Percentiles rank a stretch among this genome's conserved stretches.
phyloP scores from a whole-genome alignment of 2,329 filamentous ascomycete genomes.

The Ambrosiella xylebori region DNA sequence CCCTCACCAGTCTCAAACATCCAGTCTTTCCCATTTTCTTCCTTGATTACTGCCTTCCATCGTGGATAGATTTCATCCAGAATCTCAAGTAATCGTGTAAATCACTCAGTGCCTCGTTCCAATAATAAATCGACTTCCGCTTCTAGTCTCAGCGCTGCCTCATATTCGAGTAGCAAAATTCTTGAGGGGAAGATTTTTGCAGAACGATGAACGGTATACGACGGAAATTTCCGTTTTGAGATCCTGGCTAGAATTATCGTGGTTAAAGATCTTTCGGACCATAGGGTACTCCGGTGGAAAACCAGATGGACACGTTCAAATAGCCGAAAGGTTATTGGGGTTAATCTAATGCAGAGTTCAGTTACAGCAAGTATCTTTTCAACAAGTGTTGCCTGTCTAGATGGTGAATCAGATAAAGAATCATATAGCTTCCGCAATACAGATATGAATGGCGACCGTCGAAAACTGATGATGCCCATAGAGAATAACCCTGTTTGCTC shows the following conservation, averaged over 20 bases:
- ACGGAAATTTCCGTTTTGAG: slow-evolving; percentile 68
- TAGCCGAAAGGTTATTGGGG: slow-evolving; percentile 52
- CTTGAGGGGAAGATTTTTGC: slow-evolving; percentile 75
- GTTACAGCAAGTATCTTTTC: slow-evolving; percentile 60
- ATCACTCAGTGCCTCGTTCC: slow-evolving; percentile 56
- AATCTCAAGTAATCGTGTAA: slow-evolving; percentile 50
- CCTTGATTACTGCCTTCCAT: slow-evolving; percentile 66
- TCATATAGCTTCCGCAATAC: background rate
- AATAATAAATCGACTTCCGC: slow-evolving; percentile 65
- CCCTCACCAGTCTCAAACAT: slow-evolving; percentile 72
- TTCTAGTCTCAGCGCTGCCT: slow-evolving; percentile 68
- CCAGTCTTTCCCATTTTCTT: slow-evolving; percentile 58
- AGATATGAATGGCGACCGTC: background rate
- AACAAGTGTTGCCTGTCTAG: slow-evolving; percentile 26
- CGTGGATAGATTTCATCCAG: slow-evolving; percentile 61
- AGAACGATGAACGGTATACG: slow-evolving; percentile 79
- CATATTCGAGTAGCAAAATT: slow-evolving; percentile 65
- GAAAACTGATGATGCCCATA: slow-evolving; percentile 24
- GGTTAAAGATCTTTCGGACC: slow-evolving; percentile 92
- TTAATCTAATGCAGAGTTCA: slow-evolving; percentile 71
- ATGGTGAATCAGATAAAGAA: background rate
- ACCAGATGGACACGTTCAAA: slow-evolving; percentile 92
- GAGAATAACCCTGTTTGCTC: slow-evolving; percentile 62
- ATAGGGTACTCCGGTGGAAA: slow-evolving; percentile 89
- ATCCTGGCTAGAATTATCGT: slow-evolving; percentile 90